Conservation (phyloP, 257 asterid genomes). For the Nicotiana otophora region DNA sequence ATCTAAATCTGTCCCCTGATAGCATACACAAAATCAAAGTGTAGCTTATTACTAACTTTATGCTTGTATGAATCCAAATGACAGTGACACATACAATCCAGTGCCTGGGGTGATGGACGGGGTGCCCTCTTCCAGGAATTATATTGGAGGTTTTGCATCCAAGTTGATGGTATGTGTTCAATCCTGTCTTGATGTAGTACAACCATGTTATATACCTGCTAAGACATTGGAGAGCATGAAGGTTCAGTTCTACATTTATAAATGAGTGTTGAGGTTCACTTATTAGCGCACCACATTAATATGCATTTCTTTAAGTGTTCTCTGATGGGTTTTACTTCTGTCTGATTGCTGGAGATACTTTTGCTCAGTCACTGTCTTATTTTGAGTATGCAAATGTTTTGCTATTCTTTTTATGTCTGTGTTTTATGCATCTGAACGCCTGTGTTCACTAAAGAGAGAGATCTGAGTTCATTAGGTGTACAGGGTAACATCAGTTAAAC, state of each 20-base stretch:
- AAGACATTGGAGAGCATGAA: background rate
- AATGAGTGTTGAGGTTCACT: background rate
- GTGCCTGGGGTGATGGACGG: conserved; percentile 98
- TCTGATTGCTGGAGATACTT: background rate
- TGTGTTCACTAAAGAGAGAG: conserved; percentile 4
- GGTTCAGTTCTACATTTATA: background rate
- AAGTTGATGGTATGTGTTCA: conserved; percentile 66
- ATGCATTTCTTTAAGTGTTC: background rate
- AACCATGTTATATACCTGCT: background rate
- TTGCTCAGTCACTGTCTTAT: background rate
- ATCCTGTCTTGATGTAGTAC: background rate
- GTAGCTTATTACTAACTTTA: background rate
- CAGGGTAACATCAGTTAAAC: background rate
- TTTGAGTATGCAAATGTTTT: background rate
- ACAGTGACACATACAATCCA: conserved; percentile 86
- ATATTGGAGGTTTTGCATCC: conserved; percentile 83
- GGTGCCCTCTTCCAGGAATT: conserved; percentile 84
- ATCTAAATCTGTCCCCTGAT: background rate
- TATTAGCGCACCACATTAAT: background rate
- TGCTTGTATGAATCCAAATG: conserved; percentile 6
- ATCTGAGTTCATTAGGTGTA: background rate
- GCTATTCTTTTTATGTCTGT: background rate
- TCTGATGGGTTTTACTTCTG: background rate
- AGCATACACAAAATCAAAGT: background rate
- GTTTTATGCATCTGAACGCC: background rate